These are phyloP conservation scores for Pichia sp. DNA, from an alignment of 1,139 yeast species.

Conservation along the genomic window DNA sequence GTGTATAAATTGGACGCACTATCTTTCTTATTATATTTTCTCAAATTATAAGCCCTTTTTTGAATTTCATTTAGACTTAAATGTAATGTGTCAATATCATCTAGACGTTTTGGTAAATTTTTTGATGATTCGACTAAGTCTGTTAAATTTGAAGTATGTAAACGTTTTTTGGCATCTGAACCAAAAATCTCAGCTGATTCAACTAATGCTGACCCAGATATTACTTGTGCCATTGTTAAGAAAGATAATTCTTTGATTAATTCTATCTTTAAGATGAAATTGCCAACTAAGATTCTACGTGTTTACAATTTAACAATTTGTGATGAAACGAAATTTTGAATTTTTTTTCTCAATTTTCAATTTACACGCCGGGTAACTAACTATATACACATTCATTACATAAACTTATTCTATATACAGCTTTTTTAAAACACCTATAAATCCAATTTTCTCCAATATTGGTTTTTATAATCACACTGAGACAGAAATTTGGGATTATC, in stretches of 20 bases:
- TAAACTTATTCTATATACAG: background rate
- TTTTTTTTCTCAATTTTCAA: background rate
- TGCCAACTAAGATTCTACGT: background rate
- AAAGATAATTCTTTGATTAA: background rate
- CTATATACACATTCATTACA: background rate
- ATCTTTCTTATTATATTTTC: slow-evolving; percentile 36
- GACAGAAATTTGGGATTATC: background rate
- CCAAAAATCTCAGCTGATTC: background rate
- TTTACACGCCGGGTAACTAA: background rate
- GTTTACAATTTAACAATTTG: background rate
- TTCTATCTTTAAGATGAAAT: background rate
- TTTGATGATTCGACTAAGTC: slow-evolving; percentile 68
- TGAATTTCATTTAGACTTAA: slow-evolving; percentile 73
- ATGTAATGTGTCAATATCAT: slow-evolving; percentile 66
- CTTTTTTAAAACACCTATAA: background rate
- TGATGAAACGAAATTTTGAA: background rate
- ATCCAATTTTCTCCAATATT: slow-evolving; percentile 18
- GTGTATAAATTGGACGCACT: slow-evolving; percentile 46
- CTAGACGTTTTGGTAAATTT: slow-evolving; percentile 58
- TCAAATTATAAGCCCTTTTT: slow-evolving; percentile 57
- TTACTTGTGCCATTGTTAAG: slow-evolving; percentile 2
- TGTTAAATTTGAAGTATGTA: slow-evolving; percentile 31
- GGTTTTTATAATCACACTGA: slow-evolving; percentile 19
- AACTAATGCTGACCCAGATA: background rate
- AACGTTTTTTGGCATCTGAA: background rate